Base-by-base conservation (phyloP, 305 asterid genomes). In the Andrographis paniculata region DNA sequence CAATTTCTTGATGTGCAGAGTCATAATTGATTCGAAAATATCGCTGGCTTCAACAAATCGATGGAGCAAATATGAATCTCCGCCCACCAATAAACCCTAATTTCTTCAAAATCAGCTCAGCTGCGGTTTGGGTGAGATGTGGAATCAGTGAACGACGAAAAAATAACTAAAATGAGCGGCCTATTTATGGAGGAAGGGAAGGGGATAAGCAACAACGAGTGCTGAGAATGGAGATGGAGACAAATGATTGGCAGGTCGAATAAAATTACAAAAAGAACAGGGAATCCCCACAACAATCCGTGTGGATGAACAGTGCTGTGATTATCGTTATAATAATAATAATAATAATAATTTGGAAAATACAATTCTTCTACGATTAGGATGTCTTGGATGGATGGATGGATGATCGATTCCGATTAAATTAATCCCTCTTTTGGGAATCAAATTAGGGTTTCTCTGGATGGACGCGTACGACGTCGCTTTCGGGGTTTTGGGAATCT, bases 1-100 rank as follows among this genome's bases (percentile, higher is more conserved):
- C 0, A 69, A 52, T 55, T 56, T 63, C 59, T 73, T 69, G 60
- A 69, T 65, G 64, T 72, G 79, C 79, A 72, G 64, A 35, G 57
- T 67, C 31, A 48, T 39, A 3, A 16, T 35, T 39, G 14, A 44
- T 37, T 17, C n/a, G n/a, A n/a, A 37, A 37, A 13, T 33, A 10
- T 33, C n/a, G 17, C 42, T 37, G n/a, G n/a, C 11, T 14, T 31
- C 37, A 31, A 31, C 37, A 31, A 31, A 31, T 24, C 30, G 14
- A 31, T 31, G 10, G 12, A 5, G 6, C 11, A 31, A 5, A 31
- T 4, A 31, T 5, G 11, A 5, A 31, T 31, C 4, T 31, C 37
- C 12, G 10, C 8, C 2, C 4, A 24, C 31, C 9, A 24, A 3
- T 9, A 10, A 11, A 10, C 37, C 37, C 37, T 31, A 31, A 24